These are phyloP conservation scores for Ceratocystis cubensis DNA, from an alignment of 2,329 filamentous ascomycete genomes.

Conservation along the genomic window DNA sequence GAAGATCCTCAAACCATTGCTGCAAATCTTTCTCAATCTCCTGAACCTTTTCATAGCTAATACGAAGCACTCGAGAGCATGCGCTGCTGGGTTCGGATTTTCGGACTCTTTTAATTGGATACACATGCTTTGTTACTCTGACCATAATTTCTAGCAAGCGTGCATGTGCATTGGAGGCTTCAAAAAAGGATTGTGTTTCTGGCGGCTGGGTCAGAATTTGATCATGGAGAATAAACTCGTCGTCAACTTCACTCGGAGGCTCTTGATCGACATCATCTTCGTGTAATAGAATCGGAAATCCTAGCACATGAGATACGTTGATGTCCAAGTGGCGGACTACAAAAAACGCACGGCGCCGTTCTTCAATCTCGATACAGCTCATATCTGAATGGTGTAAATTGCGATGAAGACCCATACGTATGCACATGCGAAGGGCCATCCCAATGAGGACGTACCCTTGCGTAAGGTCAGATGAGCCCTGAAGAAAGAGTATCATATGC, in stretches of 20 bases:
- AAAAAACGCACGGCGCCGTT: slow-evolving; percentile 53
- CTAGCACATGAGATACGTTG: slow-evolving; percentile 54
- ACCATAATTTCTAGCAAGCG: slow-evolving; percentile 50
- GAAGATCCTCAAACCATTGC: slow-evolving; percentile 54
- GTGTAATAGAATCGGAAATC: slow-evolving; percentile 51
- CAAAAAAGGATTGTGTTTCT: slow-evolving; percentile 46
- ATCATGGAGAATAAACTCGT: slow-evolving; percentile 51
- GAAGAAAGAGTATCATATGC: slow-evolving; percentile 70
- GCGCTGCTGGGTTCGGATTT: slow-evolving; percentile 36
- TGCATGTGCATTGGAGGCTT: slow-evolving; percentile 55
- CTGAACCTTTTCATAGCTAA: slow-evolving; percentile 51
- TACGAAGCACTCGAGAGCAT: slow-evolving; percentile 35
- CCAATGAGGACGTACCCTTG: slow-evolving; percentile 72
- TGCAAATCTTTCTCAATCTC: slow-evolving; percentile 52
- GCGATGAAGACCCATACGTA: slow-evolving; percentile 67
- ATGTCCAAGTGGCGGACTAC: slow-evolving; percentile 58
- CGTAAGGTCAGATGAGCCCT: slow-evolving; percentile 65
- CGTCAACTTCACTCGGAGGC: slow-evolving; percentile 51
- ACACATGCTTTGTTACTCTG: slow-evolving; percentile 53
- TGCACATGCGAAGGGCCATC: slow-evolving; percentile 60
- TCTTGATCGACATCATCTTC: slow-evolving; percentile 56
- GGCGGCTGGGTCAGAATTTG: slow-evolving; percentile 43
- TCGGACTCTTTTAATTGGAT: slow-evolving; percentile 30
- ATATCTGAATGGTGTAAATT: slow-evolving; percentile 53
- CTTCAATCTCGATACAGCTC: slow-evolving; percentile 50